Conservation (phyloP, 805 yeast species). For the Yamadazyma ubonensis region DNA sequence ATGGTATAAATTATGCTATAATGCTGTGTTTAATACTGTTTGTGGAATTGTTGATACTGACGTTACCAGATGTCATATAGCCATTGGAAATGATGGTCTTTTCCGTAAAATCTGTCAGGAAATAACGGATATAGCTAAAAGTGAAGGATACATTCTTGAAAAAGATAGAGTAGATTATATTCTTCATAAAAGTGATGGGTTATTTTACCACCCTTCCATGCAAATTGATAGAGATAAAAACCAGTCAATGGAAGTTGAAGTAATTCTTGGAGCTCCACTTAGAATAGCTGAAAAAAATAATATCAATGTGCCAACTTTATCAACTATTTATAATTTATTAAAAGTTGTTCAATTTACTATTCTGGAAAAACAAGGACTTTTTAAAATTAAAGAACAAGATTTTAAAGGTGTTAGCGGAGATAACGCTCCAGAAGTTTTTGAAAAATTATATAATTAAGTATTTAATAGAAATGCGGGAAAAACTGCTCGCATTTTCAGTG, state of each 20-base stretch:
- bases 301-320: slow-evolving; percentile 56
- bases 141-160: slow-evolving; percentile 61
- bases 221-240: slow-evolving; percentile 36
- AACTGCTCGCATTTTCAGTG: neutral
- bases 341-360: slow-evolving; percentile 59
- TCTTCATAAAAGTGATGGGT: slow-evolving; percentile 49
- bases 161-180: slow-evolving; percentile 47
- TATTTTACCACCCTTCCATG: slow-evolving; percentile 45
- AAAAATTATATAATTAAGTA: neutral
- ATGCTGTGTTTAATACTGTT: slow-evolving; percentile 34
- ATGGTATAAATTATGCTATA: slow-evolving; percentile 41
- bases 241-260: slow-evolving; percentile 40
- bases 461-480: neutral
- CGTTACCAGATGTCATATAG: slow-evolving; percentile 36
- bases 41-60: slow-evolving; percentile 36
- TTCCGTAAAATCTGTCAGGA: slow-evolving; percentile 66
- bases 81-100: slow-evolving; percentile 28
- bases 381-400: slow-evolving; percentile 24
- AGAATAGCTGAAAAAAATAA: slow-evolving; percentile 38
- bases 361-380: slow-evolving; percentile 54
- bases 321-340: slow-evolving; percentile 56
- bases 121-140: slow-evolving; percentile 60
- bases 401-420: slow-evolving; percentile 19
- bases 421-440: slow-evolving; percentile 17
- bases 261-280: slow-evolving; percentile 40